phyloP scores from a whole-genome alignment of 192 early-diverging fungal genomes.

The Coemansia sp. region DNA sequence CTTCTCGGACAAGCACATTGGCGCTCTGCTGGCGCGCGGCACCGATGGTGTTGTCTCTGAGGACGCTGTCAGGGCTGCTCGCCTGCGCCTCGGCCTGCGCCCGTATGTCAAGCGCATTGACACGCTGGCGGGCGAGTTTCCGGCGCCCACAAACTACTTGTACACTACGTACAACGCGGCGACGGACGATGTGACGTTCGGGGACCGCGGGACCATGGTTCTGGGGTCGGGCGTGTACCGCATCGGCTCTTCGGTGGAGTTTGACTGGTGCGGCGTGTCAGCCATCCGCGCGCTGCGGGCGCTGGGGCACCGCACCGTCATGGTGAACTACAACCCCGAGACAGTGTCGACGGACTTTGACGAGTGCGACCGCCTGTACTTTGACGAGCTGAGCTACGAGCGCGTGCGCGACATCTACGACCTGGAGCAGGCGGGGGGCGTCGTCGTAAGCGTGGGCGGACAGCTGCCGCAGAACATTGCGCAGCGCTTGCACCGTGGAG shows the following conservation, averaged over 20 bases:
- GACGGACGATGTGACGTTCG: slow-evolving; percentile 78
- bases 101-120: slow-evolving; percentile 94
- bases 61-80: slow-evolving; percentile 66
- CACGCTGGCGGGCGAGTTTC: slow-evolving; percentile 94
- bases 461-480: slow-evolving; percentile 98
- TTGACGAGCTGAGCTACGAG: slow-evolving; percentile 91
- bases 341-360: slow-evolving; percentile 98
- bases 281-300: slow-evolving; percentile 79
- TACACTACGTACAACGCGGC: slow-evolving; percentile 97
- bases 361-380: slow-evolving; percentile 97
- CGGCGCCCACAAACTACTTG: slow-evolving; percentile 91
- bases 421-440: slow-evolving; percentile 74
- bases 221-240: slow-evolving; percentile 96
- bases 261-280: slow-evolving; percentile 87
- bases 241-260: slow-evolving; percentile 96
- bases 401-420: slow-evolving; percentile 96
- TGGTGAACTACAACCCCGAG: slow-evolving; percentile 99
- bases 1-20: slow-evolving; percentile 89
- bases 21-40: slow-evolving; percentile 34
- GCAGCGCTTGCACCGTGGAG: slow-evolving; percentile 65
- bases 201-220: slow-evolving; percentile 90
- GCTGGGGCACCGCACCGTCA: slow-evolving; percentile 79
- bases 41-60: slow-evolving; percentile 28
- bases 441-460: slow-evolving; percentile 88
- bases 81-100: slow-evolving; percentile 70